Base-by-base conservation (phyloP, 352 stramenopile genomes). In the Pythium apleroticum region DNA sequence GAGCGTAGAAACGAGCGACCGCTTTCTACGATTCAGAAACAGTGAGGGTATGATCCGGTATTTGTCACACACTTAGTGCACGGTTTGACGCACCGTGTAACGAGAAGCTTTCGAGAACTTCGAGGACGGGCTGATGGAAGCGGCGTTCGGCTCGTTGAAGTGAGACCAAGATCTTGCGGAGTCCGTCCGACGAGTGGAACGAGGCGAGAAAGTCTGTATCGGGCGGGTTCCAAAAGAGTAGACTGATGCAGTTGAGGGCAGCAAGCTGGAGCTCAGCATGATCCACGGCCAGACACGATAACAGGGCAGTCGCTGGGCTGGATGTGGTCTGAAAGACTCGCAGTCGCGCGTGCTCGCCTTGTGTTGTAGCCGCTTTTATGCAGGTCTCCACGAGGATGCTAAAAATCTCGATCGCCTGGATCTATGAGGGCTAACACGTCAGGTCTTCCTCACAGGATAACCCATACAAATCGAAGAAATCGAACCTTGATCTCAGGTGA, bases 81-180 rank as follows among this genome's bases (percentile, higher is more conserved):
- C n/a, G n/a, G n/a, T 27, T 35, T 12, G 8, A 49, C 56, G 7
- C 73, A 89, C 80, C 74, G 41, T 73, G 69, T 14, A 73, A 66
- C 3, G 81, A 90, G 25, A 88, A 77, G 10, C 56, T 77, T 49
- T 85, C 77, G 4, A 86, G 17, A 33, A 84, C 86, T 12, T 75
- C 66, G 4, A 90, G 77, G 48, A 74, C 49, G 10, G 67, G 69
- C 0, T 52, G 55, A 48, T 88, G 77, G 25, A 76, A 87, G 9
- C 74, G 66, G 22, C 77, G 60, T 19, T 88, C 76, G 0, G 63
- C 12, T 49, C 82, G 74, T 5, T 52, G 28, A 3, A 71, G 52
- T 30, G 84, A 78, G 22, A 48, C 27, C 2, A 87, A 58, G 0
- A 76, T 60, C 0, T 56, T 60, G 10, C 66, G 27, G 27, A 80